These are phyloP conservation scores for Pseudogymnoascus sp. DNA, from an alignment of 2,329 filamentous ascomycete genomes.

Conservation along the genomic window DNA sequence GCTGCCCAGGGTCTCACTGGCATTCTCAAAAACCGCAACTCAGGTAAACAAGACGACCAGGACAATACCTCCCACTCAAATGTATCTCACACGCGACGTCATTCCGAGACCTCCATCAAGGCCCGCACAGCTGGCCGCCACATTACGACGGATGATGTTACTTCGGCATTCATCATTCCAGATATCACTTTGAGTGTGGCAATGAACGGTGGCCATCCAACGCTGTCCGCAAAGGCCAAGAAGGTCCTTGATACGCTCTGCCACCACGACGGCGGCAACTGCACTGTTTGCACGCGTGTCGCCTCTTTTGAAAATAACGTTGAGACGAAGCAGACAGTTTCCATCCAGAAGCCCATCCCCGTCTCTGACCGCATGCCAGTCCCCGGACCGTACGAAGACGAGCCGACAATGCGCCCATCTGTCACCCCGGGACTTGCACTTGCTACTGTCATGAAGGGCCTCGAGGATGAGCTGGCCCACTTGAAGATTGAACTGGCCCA, in stretches of 20 bases:
- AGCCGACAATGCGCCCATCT: slow-evolving; percentile 50
- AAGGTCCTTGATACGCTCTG: slow-evolving; percentile 46
- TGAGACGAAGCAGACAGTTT: slow-evolving; percentile 44
- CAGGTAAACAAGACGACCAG: background rate
- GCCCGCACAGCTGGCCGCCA: slow-evolving; percentile 25
- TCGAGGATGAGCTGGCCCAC: slow-evolving; percentile 73
- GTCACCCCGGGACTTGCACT: slow-evolving; percentile 38
- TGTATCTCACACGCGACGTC: slow-evolving; percentile 18
- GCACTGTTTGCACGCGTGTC: slow-evolving; percentile 49
- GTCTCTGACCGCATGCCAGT: slow-evolving; percentile 53
- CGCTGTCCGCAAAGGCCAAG: slow-evolving; percentile 43
- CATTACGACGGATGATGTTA: slow-evolving; percentile 43
- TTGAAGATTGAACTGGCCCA: slow-evolving; percentile 60
- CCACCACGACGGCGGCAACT: slow-evolving; percentile 48
- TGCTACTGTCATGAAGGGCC: slow-evolving; percentile 71
- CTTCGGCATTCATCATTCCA: slow-evolving; percentile 49
- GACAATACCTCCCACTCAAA: slow-evolving; percentile 5
- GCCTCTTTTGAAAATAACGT: slow-evolving; percentile 32
- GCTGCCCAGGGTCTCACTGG: background rate
- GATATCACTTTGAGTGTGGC: slow-evolving; percentile 45
- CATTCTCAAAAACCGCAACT: slow-evolving; percentile 11
- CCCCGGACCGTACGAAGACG: slow-evolving; percentile 34
- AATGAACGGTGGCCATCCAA: slow-evolving; percentile 32
- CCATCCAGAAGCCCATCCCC: slow-evolving; percentile 55
- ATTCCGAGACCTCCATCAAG: slow-evolving; percentile 25